phyloP scores from a whole-genome alignment of 2,329 filamentous ascomycete species.

The Colletotrichum neosansevieriae region DNA sequence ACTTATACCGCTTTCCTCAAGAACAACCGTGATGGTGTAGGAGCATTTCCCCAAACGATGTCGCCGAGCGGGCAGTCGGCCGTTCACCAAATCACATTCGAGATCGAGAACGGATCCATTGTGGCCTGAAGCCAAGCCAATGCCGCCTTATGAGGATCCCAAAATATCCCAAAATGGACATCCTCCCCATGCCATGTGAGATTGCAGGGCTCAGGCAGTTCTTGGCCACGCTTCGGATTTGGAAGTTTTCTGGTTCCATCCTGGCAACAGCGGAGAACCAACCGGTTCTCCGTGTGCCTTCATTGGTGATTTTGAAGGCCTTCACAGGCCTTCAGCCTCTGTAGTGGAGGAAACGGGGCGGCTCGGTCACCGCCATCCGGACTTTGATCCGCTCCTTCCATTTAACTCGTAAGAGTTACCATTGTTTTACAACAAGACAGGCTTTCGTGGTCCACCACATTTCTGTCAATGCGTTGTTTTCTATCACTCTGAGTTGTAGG shows the following conservation, averaged over 20 bases:
- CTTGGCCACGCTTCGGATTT: conserved; percentile 6
- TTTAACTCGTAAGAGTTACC: neutral
- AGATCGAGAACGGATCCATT: neutral
- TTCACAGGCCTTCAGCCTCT: conserved; percentile 16
- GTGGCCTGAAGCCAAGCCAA: neutral
- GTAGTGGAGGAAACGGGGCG: conserved; percentile 5
- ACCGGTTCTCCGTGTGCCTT: neutral
- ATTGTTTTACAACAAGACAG: no score
- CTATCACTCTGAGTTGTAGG: neutral
- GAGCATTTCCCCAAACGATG: neutral
- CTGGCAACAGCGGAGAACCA: neutral
- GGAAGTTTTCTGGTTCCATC: neutral
- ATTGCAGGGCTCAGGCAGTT: conserved; percentile 1
- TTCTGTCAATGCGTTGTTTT: neutral
- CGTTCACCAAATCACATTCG: no score
- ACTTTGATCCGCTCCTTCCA: neutral
- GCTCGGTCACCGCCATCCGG: neutral
- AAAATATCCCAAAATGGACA: neutral
- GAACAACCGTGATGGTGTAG: neutral
- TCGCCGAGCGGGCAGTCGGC: neutral
- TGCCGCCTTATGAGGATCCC: neutral
- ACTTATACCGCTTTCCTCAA: neutral
- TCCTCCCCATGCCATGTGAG: neutral
- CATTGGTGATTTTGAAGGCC: conserved; percentile 1
- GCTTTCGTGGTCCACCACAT: neutral